A percentile compares a stretch with the other conserved stretches of the same genome.
These are phyloP conservation scores for Wilcoxina mikolae DNA, from an alignment of 495 filamentous ascomycete species.

Conservation along the genomic window DNA sequence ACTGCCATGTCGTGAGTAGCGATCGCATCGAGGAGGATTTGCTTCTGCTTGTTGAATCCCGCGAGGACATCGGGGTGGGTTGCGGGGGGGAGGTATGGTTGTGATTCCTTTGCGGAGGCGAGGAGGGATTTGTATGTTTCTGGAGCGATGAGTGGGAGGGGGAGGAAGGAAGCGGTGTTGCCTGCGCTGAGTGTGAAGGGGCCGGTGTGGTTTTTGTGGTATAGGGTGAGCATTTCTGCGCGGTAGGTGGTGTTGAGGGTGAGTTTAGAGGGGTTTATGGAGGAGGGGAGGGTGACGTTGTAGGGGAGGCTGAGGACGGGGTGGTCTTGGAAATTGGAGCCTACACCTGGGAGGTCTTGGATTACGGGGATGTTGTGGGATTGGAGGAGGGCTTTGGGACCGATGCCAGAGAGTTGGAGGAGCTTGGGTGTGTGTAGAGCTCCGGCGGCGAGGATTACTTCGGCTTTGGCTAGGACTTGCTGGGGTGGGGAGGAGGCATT, in stretches of 20 bases:
- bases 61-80: slow-evolving; percentile 30
- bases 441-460: slow-evolving; percentile 37
- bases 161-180: not conserved
- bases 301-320: slow-evolving; percentile 7
- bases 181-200: slow-evolving; percentile 29
- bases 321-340: slow-evolving; percentile 37
- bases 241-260: slow-evolving; percentile 30
- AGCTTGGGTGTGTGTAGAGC: slow-evolving; percentile 38
- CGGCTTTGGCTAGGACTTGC: slow-evolving; percentile 30
- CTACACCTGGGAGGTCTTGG: slow-evolving; percentile 34
- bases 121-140: not conserved
- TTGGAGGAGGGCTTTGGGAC: slow-evolving; percentile 31
- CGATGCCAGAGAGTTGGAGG: slow-evolving; percentile 40
- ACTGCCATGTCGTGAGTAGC: not conserved
- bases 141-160: slow-evolving; percentile 1
- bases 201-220: slow-evolving; percentile 26
- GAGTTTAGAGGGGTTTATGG: slow-evolving; percentile 22
- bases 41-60: slow-evolving; percentile 25
- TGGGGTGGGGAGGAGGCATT: not conserved
- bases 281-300: not conserved
- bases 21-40: not conserved
- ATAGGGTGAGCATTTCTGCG: slow-evolving; percentile 30
- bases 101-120: not conserved
- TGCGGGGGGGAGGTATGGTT: slow-evolving; percentile 25
- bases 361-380: slow-evolving; percentile 33